These are phyloP conservation scores for Paecilomyces dactylethromorphus DNA, from an alignment of 2,329 filamentous ascomycete species.

Conservation along the genomic window DNA sequence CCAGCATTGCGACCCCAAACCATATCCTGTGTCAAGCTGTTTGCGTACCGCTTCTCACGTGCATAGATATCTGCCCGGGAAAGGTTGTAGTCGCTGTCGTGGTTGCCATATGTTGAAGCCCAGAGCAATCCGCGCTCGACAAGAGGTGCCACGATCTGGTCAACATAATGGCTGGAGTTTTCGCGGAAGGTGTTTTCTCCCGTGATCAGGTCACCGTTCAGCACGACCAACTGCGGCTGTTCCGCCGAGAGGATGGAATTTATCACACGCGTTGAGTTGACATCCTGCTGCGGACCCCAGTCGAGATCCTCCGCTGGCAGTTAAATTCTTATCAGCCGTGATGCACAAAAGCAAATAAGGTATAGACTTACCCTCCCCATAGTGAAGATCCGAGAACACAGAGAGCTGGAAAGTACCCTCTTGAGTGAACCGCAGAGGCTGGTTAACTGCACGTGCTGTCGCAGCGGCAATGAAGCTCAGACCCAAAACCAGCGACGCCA, in stretches of 20 bases:
- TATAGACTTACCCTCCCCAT: conserved; percentile 61
- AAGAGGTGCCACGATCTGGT: conserved; percentile 54
- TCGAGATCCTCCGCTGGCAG: conserved; percentile 3
- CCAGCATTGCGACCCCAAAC: conserved; percentile 33
- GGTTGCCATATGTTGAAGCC: conserved; percentile 67
- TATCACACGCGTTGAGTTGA: conserved; percentile 6
- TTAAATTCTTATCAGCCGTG: too few species aligned
- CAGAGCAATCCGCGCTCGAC: conserved; percentile 51
- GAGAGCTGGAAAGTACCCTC: conserved; percentile 41
- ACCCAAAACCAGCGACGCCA: too few species aligned
- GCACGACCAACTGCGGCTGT: conserved; percentile 52
- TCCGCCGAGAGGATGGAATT: conserved; percentile 2
- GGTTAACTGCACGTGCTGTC: too few species aligned
- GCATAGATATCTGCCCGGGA: conserved; percentile 39
- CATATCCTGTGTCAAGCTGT: conserved; percentile 38
- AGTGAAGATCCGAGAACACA: conserved; percentile 65
- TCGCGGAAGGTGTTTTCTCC: conserved; percentile 55
- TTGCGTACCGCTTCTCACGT: conserved; percentile 31
- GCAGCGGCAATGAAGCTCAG: too few species aligned
- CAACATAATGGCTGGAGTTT: conserved; percentile 54
- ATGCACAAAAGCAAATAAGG: too few species aligned
- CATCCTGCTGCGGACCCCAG: conserved; percentile 7
- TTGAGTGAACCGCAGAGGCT: conserved; percentile 15
- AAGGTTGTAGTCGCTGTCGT: conserved; percentile 57
- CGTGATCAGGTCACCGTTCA: conserved; percentile 67